These are phyloP conservation scores for Solanum tarapatanum DNA, from an alignment of 257 asterid species.

Conservation along the genomic window DNA sequence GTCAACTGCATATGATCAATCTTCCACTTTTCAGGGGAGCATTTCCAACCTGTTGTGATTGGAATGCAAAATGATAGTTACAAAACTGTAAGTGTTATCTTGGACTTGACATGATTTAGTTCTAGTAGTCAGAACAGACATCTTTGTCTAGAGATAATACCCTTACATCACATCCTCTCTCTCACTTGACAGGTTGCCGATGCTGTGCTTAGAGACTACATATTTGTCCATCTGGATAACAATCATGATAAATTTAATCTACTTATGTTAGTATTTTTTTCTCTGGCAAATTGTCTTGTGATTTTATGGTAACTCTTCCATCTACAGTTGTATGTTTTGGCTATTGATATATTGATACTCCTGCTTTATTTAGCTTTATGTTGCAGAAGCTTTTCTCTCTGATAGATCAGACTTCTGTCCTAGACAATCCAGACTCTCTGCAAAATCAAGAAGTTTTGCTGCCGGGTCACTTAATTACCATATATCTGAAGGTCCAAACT, in stretches of 20 bases:
- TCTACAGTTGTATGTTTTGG: background rate
- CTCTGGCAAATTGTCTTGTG: background rate
- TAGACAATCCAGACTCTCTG: conserved; percentile 83
- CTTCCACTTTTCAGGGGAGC: conserved; percentile 53
- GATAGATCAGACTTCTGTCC: conserved; percentile 87
- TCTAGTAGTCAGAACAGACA: background rate
- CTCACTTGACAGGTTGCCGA: conserved; percentile 57
- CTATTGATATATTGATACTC: conserved; percentile 9
- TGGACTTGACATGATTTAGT: background rate
- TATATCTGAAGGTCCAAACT: conserved; percentile 71
- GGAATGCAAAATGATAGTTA: conserved; percentile 58
- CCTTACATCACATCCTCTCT: background rate
- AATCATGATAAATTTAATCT: conserved; percentile 83
- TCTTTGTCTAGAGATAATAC: background rate
- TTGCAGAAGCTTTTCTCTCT: conserved; percentile 97
- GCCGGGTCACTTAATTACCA: conserved; percentile 89
- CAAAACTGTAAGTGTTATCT: conserved; percentile 43
- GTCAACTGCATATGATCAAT: conserved; percentile 8
- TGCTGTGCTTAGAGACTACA: conserved; percentile 58
- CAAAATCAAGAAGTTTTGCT: conserved; percentile 92
- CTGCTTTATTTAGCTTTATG: conserved; percentile 53
- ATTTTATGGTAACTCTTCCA: background rate
- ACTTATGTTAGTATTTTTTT: conserved; percentile 54
- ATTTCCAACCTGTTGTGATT: conserved; percentile 65
- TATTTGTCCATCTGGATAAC: conserved; percentile 89